Percentiles rank a stretch among this genome's conserved stretches.
phyloP scores from a whole-genome alignment of 495 filamentous ascomycete genomes.

The Niebla homalea region DNA sequence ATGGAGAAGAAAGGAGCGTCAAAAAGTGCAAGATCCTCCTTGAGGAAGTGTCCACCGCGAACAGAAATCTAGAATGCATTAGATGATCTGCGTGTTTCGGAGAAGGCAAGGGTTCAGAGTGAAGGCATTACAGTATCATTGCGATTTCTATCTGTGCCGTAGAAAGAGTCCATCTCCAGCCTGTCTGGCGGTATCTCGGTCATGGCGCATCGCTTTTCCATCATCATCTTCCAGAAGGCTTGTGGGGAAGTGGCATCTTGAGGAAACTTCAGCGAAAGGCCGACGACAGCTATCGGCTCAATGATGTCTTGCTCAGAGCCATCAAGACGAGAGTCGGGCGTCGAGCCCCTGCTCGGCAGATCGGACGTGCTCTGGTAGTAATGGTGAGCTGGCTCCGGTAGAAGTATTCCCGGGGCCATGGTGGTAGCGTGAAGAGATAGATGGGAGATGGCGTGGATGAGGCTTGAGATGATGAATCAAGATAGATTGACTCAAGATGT shows the following conservation, averaged over 20 bases:
- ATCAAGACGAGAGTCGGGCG: too few relatives aligned
- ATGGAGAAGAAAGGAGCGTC: slow-evolving; percentile 8
- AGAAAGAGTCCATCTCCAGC: slow-evolving; percentile 16
- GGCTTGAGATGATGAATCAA: too few relatives aligned
- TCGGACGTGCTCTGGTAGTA: too few relatives aligned
- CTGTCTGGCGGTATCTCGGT: slow-evolving; percentile 20
- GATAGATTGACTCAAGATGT: too few relatives aligned
- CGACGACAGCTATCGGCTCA: slow-evolving; percentile 29
- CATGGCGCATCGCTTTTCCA: slow-evolving; percentile 20
- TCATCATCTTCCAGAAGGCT: slow-evolving; percentile 29
- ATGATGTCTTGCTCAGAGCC: too few relatives aligned
- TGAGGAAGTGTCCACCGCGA: slow-evolving; percentile 2
- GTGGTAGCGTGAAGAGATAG: too few relatives aligned
- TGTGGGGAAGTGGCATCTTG: slow-evolving; percentile 23
- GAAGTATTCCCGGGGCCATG: too few relatives aligned
- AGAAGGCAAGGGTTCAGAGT: slow-evolving; percentile 17
- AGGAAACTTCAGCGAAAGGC: slow-evolving; percentile 28
- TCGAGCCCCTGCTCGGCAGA: too few relatives aligned
- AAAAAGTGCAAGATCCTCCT: not conserved
- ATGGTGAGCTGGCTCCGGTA: too few relatives aligned
- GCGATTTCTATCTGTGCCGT: slow-evolving; percentile 10
- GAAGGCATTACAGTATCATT: slow-evolving; percentile 17
- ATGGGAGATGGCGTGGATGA: too few relatives aligned
- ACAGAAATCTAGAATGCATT: not conserved
- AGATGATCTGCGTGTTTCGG: slow-evolving; percentile 11